These are phyloP conservation scores for Candida glaebosa DNA, from an alignment of 805 yeast species.

Conservation along the genomic window DNA sequence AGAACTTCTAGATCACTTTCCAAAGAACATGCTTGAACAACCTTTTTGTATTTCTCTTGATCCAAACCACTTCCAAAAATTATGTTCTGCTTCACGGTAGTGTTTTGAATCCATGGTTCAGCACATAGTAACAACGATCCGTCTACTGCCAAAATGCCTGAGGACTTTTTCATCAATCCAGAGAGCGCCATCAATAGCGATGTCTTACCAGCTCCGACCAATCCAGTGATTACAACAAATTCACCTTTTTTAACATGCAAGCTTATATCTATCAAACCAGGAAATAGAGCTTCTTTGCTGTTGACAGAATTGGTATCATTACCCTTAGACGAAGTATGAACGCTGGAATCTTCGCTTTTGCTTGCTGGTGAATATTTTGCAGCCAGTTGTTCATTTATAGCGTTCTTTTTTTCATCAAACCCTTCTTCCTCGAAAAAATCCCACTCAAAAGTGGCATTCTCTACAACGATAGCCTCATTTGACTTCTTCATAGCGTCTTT, in stretches of 20 bases:
- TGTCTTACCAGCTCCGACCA: constrained; percentile 43
- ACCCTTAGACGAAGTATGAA: no score
- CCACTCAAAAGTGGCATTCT: constrained; percentile 27
- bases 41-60: constrained; percentile 21
- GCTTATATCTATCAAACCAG: constrained; percentile 33
- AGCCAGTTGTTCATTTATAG: constrained; percentile 5
- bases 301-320: no score
- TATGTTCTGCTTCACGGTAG: constrained; percentile 39
- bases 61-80: constrained; percentile 34
- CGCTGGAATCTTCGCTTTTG: no score
- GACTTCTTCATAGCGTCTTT: constrained; percentile 20
- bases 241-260: constrained; percentile 28
- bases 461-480: constrained; percentile 19
- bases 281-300: no score
- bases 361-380: no score
- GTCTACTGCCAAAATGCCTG: constrained; percentile 24
- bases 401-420: constrained; percentile 15
- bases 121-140: constrained; percentile 33
- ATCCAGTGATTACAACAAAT: constrained; percentile 41
- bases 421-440: constrained; percentile 22
- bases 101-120: constrained; percentile 42
- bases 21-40: constrained; percentile 37
- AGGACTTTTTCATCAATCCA: constrained; percentile 34
- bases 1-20: constrained; percentile 33
- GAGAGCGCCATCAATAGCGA: constrained; percentile 38